These are phyloP conservation scores for Balakata baccata DNA, from an alignment of 345 rosid species.

Conservation along the genomic window DNA sequence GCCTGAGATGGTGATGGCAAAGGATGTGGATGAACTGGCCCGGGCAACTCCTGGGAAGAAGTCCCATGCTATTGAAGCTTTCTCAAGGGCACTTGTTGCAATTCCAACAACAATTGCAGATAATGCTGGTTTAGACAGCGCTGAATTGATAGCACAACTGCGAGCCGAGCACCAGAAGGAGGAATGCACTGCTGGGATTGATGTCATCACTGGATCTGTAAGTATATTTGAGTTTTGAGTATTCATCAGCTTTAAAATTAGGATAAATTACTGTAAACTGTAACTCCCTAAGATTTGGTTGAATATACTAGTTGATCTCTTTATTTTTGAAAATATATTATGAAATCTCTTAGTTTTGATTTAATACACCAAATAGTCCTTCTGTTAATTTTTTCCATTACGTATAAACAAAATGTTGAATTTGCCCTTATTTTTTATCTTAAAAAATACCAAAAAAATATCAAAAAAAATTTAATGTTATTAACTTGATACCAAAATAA, in stretches of 20 bases:
- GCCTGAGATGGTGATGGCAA: constrained; percentile 99
- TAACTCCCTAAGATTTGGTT: too few relatives aligned
- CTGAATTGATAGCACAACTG: constrained; percentile 87
- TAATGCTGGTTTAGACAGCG: constrained; percentile 98
- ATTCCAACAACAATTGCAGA: constrained; percentile 92
- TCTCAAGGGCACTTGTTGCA: constrained; percentile 74
- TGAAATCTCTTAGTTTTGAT: too few relatives aligned
- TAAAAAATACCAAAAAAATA: too few relatives aligned
- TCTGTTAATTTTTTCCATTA: too few relatives aligned
- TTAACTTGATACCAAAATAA: too few relatives aligned
- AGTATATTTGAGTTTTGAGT: constrained; percentile 25
- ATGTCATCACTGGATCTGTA: constrained; percentile 91
- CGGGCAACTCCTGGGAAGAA: constrained; percentile 92
- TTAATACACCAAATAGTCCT: too few relatives aligned
- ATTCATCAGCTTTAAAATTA: background rate
- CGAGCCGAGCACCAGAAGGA: constrained; percentile 95
- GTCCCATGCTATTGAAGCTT: constrained; percentile 94
- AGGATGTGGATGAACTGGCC: constrained; percentile 94
- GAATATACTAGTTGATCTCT: too few relatives aligned
- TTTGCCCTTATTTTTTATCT: too few relatives aligned
- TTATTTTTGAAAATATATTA: too few relatives aligned
- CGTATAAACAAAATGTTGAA: too few relatives aligned
- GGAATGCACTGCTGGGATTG: constrained; percentile 76
- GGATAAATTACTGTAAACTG: too few relatives aligned
- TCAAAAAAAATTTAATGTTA: too few relatives aligned